Base-by-base conservation (phyloP, 2,329 filamentous ascomycete genomes). In the Ascochyta pisi region DNA sequence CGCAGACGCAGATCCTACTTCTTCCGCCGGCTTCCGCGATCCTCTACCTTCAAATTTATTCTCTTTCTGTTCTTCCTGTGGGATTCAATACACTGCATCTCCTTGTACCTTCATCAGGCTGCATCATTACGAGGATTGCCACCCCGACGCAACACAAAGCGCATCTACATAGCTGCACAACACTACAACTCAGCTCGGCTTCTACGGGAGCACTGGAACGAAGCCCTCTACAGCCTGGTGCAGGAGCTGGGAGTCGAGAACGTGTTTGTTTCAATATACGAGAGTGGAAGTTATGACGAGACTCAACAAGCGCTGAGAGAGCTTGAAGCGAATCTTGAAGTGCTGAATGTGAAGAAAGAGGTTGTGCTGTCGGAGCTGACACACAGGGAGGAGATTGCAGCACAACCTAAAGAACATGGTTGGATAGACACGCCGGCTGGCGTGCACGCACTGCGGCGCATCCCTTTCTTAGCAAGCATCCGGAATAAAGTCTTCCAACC, bases 251-350 rank as follows among this genome's bases (percentile, higher is more conserved):
- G 88, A 0, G 75, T 82, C 0, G 79, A 85, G 3, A 90, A 90
- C 67, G 83, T 91, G 2, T 91, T 83, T 67, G 82, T 92, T 37
- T 86, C 84, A 57, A 81, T 91, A 27, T 83, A 84, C 55, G 89
- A 91, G 71, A 88, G 85, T 64, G 88, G 88, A 5, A 89, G 86
- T 68, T 86, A 83, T 77, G 89, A 91, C 69, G 79, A 86, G 54
- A 89, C 84, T 16, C 90, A 90, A 71, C 81, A 77, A 15, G 84
- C 83, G 6, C 75, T 92, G 61, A 75, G 71, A 22, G 79, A 83
- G 23, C 76, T 92, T 26, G 86, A 89, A 54, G 62, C 58, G 1
- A 73, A 82, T 50, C 76, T 91, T 9, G 83, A 79, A 8, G 68
- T 69, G 12, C 64, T 84, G 15, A 80, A 82, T 1, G 83, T 90